Base-by-base conservation (phyloP, 441 rosid genomes). In the Mallotus japonicus region DNA sequence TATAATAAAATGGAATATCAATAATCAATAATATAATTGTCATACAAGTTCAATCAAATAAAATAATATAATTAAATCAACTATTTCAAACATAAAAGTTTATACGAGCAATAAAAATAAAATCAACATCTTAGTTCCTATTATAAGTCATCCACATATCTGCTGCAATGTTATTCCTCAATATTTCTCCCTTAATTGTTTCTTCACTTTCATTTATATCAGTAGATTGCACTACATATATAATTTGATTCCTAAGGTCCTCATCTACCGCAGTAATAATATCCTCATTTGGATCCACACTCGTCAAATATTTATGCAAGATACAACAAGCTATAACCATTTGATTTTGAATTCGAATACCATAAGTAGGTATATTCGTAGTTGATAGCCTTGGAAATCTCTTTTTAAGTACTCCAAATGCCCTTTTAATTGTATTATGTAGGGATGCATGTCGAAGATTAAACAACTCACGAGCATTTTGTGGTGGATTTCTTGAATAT, bases 361-460 rank as follows among this genome's bases (percentile, higher is more conserved):
- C 37, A 62, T 53, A 62, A 42, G 46, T 34, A 9, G 69, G 63
- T 5, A 20, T 3, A 4, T 0, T 20, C 14, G 53, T 24, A 0
- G 19, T 55, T 11, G 34, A 14, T 2, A 70, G 3, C 2, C 56
- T 75, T 2, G 62, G 10, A 55, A 62, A 75, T 55, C 74, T 11
- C n/a, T 62, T 69, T 15, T 75, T 75, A 53, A 73, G 32, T 0
- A 72, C 75, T 32, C 70, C 22, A 46, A 75, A 69, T 17, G 78
- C 51, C 5, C 65, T 24, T 69, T 75, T 44, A 53, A 62, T 56
- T 1, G 8, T 28, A 62, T 44, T 70, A 3, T 44, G 10, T 5
- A 70, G 42, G 0, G 59, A 75, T 5, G 78, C 16, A 70, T 75
- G 67, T 17, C 50, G 16, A 16, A 17, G 20, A 44, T 64, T 64